A percentile compares a stretch with the other conserved stretches of the same genome.
Evolutionary conservation across 2,329 filamentous ascomycete species (phyloP).

Genomic region (Dichotomopilus funicola): DNA sequence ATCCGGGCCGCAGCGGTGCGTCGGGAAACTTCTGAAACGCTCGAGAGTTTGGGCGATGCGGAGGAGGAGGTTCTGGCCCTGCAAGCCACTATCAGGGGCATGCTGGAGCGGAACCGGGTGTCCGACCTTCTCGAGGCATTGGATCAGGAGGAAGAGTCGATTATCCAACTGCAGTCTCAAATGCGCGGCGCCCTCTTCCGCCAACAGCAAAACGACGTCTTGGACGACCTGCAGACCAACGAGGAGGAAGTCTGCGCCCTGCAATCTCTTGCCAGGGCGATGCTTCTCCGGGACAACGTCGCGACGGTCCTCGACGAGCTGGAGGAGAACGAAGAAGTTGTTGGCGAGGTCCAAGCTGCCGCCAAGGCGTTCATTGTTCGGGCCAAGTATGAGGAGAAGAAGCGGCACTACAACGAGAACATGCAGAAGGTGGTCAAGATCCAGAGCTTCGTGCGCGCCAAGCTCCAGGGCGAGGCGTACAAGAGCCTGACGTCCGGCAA

Average conservation of each 20-base stretch:
- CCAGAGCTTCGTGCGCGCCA: conserved; percentile 90
- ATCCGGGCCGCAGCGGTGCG: conserved; percentile 51
- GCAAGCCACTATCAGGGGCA: conserved; percentile 56
- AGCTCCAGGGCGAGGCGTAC: conserved; percentile 95
- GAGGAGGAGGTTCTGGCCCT: conserved; percentile 43
- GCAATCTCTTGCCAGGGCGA: conserved; percentile 71
- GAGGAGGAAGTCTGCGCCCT: conserved; percentile 61
- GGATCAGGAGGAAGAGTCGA: conserved; percentile 47
- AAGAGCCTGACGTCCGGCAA: conserved; percentile 94
- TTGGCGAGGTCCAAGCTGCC: conserved; percentile 68
- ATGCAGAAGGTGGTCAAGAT: conserved; percentile 99
- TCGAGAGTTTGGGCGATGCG: conserved; percentile 42
- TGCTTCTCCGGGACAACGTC: conserved; percentile 68
- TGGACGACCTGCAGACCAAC: conserved; percentile 64
- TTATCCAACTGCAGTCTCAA: conserved; percentile 59
- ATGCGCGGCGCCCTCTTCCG: conserved; percentile 61
- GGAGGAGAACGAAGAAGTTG: conserved; percentile 72
- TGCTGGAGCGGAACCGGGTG: conserved; percentile 49
- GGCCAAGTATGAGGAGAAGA: conserved; percentile 72
- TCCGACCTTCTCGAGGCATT: conserved; percentile 48
- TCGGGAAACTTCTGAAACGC: conserved; percentile 40
- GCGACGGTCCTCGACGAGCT: conserved; percentile 69
- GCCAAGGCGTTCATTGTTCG: conserved; percentile 70
- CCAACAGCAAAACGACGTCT: conserved; percentile 52
- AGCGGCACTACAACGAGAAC: conserved; percentile 84